These are phyloP conservation scores for Haplosporangium sp. DNA, from an alignment of 371 early-diverging fungal genomes.

Conservation along the genomic window DNA sequence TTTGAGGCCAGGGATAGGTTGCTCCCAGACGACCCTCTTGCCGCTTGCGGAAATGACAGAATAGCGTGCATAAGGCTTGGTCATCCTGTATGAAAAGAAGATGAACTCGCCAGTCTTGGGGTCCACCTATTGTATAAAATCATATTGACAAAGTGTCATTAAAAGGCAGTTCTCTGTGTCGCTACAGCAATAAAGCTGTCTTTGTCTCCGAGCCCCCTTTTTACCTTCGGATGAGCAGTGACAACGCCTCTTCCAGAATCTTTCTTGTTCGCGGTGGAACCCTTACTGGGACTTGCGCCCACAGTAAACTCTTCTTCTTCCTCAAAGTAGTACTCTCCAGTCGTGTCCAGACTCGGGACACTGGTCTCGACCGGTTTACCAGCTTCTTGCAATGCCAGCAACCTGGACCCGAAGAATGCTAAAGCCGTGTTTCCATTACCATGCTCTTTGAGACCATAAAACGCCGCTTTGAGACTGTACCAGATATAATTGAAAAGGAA, in stretches of 20 bases:
- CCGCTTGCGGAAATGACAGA: conserved; percentile 33
- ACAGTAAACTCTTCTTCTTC: conserved; percentile 25
- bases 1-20: conserved; percentile 23
- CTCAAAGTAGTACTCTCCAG: conserved; percentile 50
- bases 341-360: conserved; percentile 35
- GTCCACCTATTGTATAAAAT: conserved; percentile 11
- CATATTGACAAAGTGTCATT: background rate
- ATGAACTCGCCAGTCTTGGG: conserved; percentile 40
- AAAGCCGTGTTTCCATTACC: conserved; percentile 34
- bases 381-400: conserved; percentile 42
- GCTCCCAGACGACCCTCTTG: conserved; percentile 28
- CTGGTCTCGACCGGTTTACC: conserved; percentile 28
- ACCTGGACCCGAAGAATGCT: conserved; percentile 17
- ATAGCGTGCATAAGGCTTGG: conserved; percentile 25
- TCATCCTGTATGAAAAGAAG: conserved; percentile 23
- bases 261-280: background rate
- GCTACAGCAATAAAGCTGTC: background rate
- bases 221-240: conserved; percentile 54
- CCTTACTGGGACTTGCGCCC: too few relatives aligned
- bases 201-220: background rate
- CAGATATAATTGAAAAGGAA: background rate
- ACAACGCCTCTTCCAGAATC: conserved; percentile 10
- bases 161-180: background rate
- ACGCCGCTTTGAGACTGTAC: conserved; percentile 9
- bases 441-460: conserved; percentile 8